Percentiles rank a stretch among this genome's conserved stretches.
phyloP scores from a whole-genome alignment of 306 rosid species.

The Vigna nakashimae region DNA sequence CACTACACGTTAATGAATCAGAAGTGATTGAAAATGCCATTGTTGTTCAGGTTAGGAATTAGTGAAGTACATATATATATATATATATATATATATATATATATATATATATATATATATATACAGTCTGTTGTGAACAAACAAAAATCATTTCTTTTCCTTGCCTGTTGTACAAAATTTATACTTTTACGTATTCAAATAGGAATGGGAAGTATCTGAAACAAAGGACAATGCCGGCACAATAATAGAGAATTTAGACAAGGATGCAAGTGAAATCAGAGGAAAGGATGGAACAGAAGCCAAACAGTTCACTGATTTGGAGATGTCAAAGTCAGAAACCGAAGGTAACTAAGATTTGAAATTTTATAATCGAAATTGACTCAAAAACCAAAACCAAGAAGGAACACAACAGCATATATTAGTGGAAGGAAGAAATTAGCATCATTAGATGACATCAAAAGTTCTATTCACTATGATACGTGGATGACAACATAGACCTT shows the following conservation, averaged over 20 bases:
- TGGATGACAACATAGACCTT: background rate
- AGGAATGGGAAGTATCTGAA: background rate
- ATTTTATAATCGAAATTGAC: background rate
- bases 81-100: too few relatives aligned
- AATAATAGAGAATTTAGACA: background rate
- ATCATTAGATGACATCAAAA: background rate
- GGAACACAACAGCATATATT: background rate
- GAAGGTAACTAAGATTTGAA: background rate
- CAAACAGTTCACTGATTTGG: background rate
- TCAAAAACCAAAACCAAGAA: background rate
- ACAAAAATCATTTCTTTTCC: background rate
- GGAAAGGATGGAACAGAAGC: background rate
- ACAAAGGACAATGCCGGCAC: background rate
- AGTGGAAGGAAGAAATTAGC: background rate
- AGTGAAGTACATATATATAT: background rate
- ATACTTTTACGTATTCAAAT: background rate
- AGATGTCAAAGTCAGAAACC: background rate
- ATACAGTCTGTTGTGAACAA: too few relatives aligned
- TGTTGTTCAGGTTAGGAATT: conserved; percentile 15
- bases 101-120: too few relatives aligned
- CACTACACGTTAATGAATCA: background rate
- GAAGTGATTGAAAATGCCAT: background rate
- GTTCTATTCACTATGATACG: background rate
- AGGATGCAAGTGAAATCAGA: background rate
- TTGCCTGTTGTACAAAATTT: too few relatives aligned